Percentiles rank a stretch among this genome's conserved stretches.
These are phyloP conservation scores for Volvariella surrecta DNA, from an alignment of 1,284 basidiomycete genomes.

Conservation along the genomic window DNA sequence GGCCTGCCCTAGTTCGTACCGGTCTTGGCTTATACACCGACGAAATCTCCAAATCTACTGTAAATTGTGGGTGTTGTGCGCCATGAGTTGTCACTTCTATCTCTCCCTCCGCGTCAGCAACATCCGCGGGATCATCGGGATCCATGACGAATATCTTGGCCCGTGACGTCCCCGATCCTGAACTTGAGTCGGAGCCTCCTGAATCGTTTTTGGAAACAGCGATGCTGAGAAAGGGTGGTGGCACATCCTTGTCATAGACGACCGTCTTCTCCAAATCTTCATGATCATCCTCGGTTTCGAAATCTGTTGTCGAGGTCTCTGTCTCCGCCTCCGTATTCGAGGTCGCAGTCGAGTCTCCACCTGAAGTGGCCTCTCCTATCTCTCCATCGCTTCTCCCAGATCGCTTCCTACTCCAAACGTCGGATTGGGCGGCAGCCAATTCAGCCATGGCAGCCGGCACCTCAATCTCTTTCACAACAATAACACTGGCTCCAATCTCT, in stretches of 20 bases:
- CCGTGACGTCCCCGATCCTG: slow-evolving; percentile 1
- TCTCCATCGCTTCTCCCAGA: slow-evolving; percentile 12
- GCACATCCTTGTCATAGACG: slow-evolving; percentile 15
- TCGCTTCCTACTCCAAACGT: slow-evolving; percentile 21
- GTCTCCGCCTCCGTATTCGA: slow-evolving; percentile 30
- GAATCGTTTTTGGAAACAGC: slow-evolving; percentile 2
- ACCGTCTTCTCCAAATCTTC: slow-evolving; percentile 22
- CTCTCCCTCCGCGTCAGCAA: slow-evolving; percentile 30
- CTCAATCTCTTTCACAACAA: slow-evolving; percentile 81
- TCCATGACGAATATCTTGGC: slow-evolving; percentile 39
- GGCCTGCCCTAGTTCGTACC: slow-evolving; percentile 34
- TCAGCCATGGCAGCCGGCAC: slow-evolving; percentile 46
- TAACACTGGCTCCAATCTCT: slow-evolving; percentile 84
- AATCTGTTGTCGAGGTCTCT: slow-evolving; percentile 22
- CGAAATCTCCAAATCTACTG: slow-evolving; percentile 55
- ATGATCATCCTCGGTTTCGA: slow-evolving; percentile 23
- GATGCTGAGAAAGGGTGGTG: neutral
- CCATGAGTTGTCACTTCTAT: slow-evolving; percentile 18
- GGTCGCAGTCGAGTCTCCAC: slow-evolving; percentile 19
- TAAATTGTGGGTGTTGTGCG: slow-evolving; percentile 16
- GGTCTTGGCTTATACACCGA: slow-evolving; percentile 67
- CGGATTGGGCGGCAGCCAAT: slow-evolving; percentile 29
- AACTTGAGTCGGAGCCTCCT: slow-evolving; percentile 2
- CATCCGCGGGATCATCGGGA: slow-evolving; percentile 25
- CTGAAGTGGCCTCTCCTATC: slow-evolving; percentile 9